Percentiles rank a stretch among this genome's conserved stretches.
Conservation (phyloP, 176 grass and related monocot genomes). For the Bromus sterilis region DNA sequence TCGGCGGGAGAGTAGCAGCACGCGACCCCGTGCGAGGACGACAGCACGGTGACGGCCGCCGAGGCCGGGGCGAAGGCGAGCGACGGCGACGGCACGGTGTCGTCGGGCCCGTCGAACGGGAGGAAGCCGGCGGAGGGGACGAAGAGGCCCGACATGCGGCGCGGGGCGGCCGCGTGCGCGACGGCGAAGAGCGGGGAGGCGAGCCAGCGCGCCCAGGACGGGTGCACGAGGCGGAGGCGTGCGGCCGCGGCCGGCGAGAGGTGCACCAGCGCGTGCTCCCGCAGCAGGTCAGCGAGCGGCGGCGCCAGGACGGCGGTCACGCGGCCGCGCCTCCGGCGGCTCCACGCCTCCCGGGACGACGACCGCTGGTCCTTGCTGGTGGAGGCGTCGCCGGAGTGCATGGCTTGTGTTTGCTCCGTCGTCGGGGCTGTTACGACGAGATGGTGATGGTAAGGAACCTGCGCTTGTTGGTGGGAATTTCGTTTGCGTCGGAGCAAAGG, state of each 20-base stretch:
- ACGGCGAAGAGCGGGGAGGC: constrained; percentile 48
- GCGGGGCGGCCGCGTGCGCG: constrained; percentile 24
- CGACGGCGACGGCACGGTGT: constrained; percentile 13
- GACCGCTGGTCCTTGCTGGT: neutral
- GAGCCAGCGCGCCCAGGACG: constrained; percentile 18
- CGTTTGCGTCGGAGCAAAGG: neutral
- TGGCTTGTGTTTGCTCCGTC: neutral
- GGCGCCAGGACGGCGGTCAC: neutral
- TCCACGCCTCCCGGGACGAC: neutral
- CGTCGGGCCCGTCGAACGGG: constrained; percentile 16
- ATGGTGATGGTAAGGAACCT: too few relatives aligned
- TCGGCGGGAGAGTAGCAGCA: constrained; percentile 26
- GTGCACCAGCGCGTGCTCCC: constrained; percentile 33
- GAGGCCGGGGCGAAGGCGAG: constrained; percentile 34
- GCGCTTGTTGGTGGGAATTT: neutral
- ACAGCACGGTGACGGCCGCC: neutral
- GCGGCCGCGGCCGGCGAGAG: constrained; percentile 17
- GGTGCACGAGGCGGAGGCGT: constrained; percentile 35
- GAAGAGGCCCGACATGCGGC: constrained; percentile 30
- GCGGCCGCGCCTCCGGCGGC: neutral
- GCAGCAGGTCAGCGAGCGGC: constrained; percentile 38
- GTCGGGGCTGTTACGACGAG: neutral
- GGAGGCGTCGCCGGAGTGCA: neutral
- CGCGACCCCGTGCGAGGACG: constrained; percentile 40
- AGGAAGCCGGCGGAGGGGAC: neutral